These are phyloP conservation scores for Ceratocystiopsis minuta DNA, from an alignment of 2,329 filamentous ascomycete genomes.

Conservation along the genomic window DNA sequence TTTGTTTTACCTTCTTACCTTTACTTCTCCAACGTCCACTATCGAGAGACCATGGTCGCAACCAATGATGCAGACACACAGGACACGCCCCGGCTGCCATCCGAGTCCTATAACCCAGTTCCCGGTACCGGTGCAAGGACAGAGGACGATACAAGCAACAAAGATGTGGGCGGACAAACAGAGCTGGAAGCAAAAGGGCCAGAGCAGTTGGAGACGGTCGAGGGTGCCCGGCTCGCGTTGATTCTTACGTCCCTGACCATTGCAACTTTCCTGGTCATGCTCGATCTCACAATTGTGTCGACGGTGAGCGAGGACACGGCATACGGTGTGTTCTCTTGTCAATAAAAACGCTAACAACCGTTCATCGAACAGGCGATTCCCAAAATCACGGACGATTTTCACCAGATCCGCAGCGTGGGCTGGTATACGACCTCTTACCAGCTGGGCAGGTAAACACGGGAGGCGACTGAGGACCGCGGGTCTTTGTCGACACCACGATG, in stretches of 20 bases:
- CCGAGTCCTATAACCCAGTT: too few relatives aligned
- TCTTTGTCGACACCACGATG: too few relatives aligned
- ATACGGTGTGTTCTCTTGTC: background rate
- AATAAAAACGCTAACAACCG: background rate
- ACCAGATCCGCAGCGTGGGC: slow-evolving; percentile 7
- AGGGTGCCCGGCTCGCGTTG: slow-evolving; percentile 4
- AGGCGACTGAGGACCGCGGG: too few relatives aligned
- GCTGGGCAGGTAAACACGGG: slow-evolving; percentile 3
- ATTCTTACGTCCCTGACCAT: slow-evolving; percentile 6
- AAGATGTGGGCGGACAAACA: background rate
- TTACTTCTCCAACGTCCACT: too few relatives aligned
- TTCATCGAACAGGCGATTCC: slow-evolving; percentile 6
- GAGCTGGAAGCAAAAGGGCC: background rate
- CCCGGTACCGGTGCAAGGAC: too few relatives aligned
- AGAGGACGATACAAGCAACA: too few relatives aligned
- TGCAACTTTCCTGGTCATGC: slow-evolving; percentile 8
- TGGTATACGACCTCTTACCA: slow-evolving; percentile 10
- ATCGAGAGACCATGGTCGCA: too few relatives aligned
- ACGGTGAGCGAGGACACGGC: slow-evolving; percentile 4
- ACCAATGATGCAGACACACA: too few relatives aligned
- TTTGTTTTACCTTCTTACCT: too few relatives aligned
- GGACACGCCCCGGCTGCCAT: too few relatives aligned
- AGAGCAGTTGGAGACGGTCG: slow-evolving; percentile 1
- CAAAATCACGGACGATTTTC: slow-evolving; percentile 10
- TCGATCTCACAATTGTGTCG: slow-evolving; percentile 9